phyloP scores from a whole-genome alignment of 2,329 filamentous ascomycete species.

The Clarireedia sp. region DNA sequence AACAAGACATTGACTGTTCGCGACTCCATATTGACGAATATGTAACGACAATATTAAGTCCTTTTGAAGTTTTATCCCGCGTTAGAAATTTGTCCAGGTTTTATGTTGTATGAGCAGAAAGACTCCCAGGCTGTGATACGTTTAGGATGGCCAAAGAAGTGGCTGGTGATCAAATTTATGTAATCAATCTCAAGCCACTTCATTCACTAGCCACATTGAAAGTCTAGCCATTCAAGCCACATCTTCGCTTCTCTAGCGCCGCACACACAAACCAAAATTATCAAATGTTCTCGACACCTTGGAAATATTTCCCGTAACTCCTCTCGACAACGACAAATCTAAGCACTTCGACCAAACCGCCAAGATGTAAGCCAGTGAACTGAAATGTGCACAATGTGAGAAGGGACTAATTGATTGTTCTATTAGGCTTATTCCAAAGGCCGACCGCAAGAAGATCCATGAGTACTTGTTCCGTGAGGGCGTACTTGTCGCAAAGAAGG shows the following conservation, averaged over 20 bases:
- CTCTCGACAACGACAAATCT: conserved; percentile 12
- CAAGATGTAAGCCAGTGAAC: conserved; percentile 35
- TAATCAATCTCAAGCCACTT: neutral
- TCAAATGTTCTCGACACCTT: conserved; percentile 3
- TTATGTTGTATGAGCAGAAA: too few species aligned
- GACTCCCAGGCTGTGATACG: too few species aligned
- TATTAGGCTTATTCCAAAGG: conserved; percentile 96
- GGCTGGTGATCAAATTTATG: neutral
- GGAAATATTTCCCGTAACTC: conserved; percentile 11
- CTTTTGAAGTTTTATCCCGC: neutral
- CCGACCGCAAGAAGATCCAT: conserved; percentile 99
- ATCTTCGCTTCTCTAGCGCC: conserved; percentile 10
- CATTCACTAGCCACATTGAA: neutral
- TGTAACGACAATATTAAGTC: neutral
- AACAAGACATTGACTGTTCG: conserved; percentile 71
- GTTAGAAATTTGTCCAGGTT: neutral
- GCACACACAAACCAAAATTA: conserved; percentile 10
- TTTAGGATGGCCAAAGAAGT: neutral
- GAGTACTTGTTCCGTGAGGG: conserved; percentile 96
- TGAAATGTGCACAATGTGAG: neutral
- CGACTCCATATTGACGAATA: conserved; percentile 40
- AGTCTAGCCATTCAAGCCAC: conserved; percentile 7
- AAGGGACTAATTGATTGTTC: conserved; percentile 31
- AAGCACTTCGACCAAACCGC: conserved; percentile 29
- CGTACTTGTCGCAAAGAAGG: conserved; percentile 97